Base-by-base conservation (phyloP, 345 rosid species). In the Laguncularia racemosa region DNA sequence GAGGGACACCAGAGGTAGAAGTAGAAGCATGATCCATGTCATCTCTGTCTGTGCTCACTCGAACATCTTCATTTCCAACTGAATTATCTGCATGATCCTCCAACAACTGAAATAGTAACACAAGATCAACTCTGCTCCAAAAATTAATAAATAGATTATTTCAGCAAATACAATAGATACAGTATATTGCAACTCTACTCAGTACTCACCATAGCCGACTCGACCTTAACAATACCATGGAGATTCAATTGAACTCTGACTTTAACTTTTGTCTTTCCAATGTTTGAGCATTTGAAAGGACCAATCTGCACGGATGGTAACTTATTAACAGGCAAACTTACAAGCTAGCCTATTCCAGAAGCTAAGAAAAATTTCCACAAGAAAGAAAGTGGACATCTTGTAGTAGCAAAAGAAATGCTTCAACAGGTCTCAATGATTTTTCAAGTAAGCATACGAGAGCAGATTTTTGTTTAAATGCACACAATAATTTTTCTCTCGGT, bases 141-240 rank as follows among this genome's bases (percentile, higher is more conserved):
- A 60, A 14, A 50, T 60, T 15, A 49, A 18, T 26, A 18, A 16
- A 20, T 15, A 64, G 28, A 23, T 23, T 23, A 1, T 23, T 23
- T 23, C 5, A 6, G 5, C 28, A 23, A n/a, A 7, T 15, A 18
- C 14, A 52, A 40, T 50, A 44, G 52, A 38, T 12, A 16, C n/a
- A 40, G 28, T 12, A 19, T 12, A 9, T 21, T 19, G 26, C 14
- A 19, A 28, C 20, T 18, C 13, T 9, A 60, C 3, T 47, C 21
- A 26, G 20, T 8, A 47, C 71, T 61, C 19, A 82, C 87, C 64
- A 7, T 57, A 47, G 84, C 87, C 21, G 87, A 78, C 59, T 74
- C 75, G 54, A 76, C 73, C 40, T 66, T 62, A 51, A 76, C 68
- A 68, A 78, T 28, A n/a, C 87, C 78, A 63, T 82, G 84, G 66